phyloP scores from a whole-genome alignment of 495 filamentous ascomycete species.

The Astrocystis sublimbata region DNA sequence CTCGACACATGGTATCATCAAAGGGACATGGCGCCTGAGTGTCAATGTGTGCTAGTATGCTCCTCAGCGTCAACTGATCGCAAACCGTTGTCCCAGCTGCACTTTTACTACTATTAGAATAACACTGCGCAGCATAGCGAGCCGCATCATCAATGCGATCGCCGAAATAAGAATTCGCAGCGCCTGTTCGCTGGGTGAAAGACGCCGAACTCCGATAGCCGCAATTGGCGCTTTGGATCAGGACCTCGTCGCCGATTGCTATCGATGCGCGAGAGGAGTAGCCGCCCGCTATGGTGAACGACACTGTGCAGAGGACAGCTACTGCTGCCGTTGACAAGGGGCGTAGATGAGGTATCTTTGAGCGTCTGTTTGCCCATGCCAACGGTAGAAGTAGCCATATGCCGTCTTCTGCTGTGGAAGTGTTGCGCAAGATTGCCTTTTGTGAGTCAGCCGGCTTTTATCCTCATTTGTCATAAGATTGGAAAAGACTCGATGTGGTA shows the following conservation, averaged over 20 bases:
- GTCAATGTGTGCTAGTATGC: background rate
- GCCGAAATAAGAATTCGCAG: no score
- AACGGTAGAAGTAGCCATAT: background rate
- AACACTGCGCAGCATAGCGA: slow-evolving; percentile 12
- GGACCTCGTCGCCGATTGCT: slow-evolving; percentile 7
- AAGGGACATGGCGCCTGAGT: background rate
- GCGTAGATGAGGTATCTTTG: no score
- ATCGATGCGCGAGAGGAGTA: slow-evolving; percentile 16
- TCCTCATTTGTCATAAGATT: no score
- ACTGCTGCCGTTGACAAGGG: no score
- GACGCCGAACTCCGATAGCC: no score
- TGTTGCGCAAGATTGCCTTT: slow-evolving; percentile 19
- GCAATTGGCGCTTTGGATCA: slow-evolving; percentile 9
- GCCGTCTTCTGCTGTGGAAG: slow-evolving; percentile 6
- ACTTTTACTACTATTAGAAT: background rate
- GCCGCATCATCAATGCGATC: slow-evolving; percentile 1
- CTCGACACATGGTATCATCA: background rate
- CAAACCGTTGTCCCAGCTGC: background rate
- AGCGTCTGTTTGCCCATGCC: background rate
- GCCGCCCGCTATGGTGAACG: slow-evolving; percentile 12
- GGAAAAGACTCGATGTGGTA: no score
- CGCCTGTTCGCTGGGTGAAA: no score
- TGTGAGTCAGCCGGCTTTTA: no score
- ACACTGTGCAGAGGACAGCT: background rate
- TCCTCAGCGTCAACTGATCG: background rate